Base-by-base conservation (phyloP, 1,139 yeast species). In the Taphrina wiesneri region DNA sequence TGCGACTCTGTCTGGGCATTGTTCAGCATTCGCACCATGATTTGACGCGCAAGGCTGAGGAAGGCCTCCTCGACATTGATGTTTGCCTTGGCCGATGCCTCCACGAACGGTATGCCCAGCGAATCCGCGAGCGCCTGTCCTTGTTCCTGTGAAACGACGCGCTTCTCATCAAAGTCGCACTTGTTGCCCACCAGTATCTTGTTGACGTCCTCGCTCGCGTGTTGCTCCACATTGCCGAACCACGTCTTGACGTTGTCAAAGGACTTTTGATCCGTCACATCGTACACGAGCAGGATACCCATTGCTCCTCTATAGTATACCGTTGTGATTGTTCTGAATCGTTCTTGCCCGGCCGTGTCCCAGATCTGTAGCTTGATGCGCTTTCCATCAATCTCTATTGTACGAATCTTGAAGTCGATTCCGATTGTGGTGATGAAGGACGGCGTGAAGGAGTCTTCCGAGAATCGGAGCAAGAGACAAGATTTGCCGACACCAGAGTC, bases 331-430 rank as follows among this genome's bases (percentile, higher is more conserved):
- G 99, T 93, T 81, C 97, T 86, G 82, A 93, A 93, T 73, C 99
- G 84, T 78, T 93, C 99, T 79, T 93, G 99, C 30, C 99, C 99
- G 5, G 99, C 99, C 46, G 99, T 93, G 77, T 93, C 99, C 99
- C 99, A 93, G 52, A 93, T 91, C 78, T 93, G 99, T 75, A 93
- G 83, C 79, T 93, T 93, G 78, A 95, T 89, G 73, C 88, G 87
- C 78, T 90, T 89, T 68, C 96, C 96, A 72, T 92, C 93, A 72
- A 93, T 84, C 73, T 92, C 97, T 72, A 92, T 91, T 49, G 98
- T 92, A 78, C 97, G 88, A 77, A 95, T 92, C 80, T 95, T 93
- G 83, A 93, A 93, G 78, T 93, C 99, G 75, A 93, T 93, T 67
- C 99, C 99, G 74, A 93, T 93, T 63, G 99, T 93, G 69, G 99